Conservation (phyloP, 225 moss, liverwort and hornwort genomes). For the Asterella californica region DNA sequence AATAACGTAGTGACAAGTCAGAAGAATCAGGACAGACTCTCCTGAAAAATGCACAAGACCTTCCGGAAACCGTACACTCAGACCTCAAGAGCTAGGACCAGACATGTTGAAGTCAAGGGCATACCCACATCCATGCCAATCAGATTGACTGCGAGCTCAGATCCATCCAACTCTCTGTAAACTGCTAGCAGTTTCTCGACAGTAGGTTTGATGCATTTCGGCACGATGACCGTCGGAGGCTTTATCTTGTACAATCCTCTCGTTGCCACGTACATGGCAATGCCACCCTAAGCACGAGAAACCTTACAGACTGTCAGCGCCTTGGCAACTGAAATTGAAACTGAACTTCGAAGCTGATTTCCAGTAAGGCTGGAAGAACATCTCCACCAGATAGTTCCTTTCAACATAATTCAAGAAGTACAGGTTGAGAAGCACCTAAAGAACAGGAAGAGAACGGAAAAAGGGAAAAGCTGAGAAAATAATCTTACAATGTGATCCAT, state of each 20-base stretch:
- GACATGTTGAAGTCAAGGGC: constrained; percentile 17
- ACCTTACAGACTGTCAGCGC: neutral
- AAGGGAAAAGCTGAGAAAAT: neutral
- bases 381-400: neutral
- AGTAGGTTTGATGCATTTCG: constrained; percentile 60
- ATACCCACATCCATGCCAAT: constrained; percentile 89
- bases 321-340: neutral
- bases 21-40: no score
- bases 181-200: constrained; percentile 80
- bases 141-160: constrained; percentile 61
- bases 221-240: constrained; percentile 84
- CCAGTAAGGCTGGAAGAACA: no score
- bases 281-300: constrained; percentile 50
- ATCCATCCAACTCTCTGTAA: constrained; percentile 77
- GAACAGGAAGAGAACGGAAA: neutral
- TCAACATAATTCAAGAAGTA: neutral
- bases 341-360: neutral
- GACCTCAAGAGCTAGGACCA: neutral
- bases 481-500: constrained; percentile 92
- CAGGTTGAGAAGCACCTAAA: neutral
- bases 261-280: constrained; percentile 89
- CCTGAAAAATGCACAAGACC: no score
- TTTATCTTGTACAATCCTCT: constrained; percentile 72
- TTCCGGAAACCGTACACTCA: no score
- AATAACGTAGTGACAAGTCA: no score